Evolutionary conservation across 148 eudicot genomes (phyloP), one percentile per base, ranked within the genome.

Genomic region (Rheum nobile): DNA sequence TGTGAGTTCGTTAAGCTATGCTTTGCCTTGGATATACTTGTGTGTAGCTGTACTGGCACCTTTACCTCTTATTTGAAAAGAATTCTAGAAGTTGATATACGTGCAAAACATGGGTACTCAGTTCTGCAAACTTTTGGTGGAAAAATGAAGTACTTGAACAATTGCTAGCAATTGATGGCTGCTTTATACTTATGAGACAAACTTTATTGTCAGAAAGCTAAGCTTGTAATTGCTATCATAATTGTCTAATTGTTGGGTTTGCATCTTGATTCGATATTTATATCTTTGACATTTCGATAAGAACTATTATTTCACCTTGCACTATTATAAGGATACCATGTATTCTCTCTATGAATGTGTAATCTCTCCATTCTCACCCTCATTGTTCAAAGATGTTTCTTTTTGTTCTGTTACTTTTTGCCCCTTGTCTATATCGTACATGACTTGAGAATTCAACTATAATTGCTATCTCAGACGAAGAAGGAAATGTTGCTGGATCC

Each of bases 401-500:
- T 29, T 29, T 14, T 63, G 13, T 29, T 63, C 21, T 16, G 8
- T 31, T 63, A 63, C 67, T 8, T 54, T 50, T n/a, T 50, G 14
- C 12, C 12, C 61, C 28, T 22, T 10, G 29, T 54, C 21, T 54
- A 54, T 16, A 14, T 54, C 9, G 61, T 59, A 28, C 34, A 59
- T n/a, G 67, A 28, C 67, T 63, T 63, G 37, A 63, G 8, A 26
- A 11, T 48, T 71, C 17, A 6, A 34, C 11, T 19, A 13, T 67
- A 6, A 71, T 61, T 70, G 41, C 67, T 67, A 54, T 71, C 75
- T 77, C 85, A 94, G 98, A 84, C 87, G 75, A 94, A 88, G 80
- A 94, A 94, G 84, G 96, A 91, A 78, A 91, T 86, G 91, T 81
- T 94, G 83, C 85, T 94, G 71, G 85, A 85, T 82, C 85, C 86